These are phyloP conservation scores for Colletotrichum higginsianum DNA, from an alignment of 2,329 filamentous ascomycete genomes.

Conservation along the genomic window DNA sequence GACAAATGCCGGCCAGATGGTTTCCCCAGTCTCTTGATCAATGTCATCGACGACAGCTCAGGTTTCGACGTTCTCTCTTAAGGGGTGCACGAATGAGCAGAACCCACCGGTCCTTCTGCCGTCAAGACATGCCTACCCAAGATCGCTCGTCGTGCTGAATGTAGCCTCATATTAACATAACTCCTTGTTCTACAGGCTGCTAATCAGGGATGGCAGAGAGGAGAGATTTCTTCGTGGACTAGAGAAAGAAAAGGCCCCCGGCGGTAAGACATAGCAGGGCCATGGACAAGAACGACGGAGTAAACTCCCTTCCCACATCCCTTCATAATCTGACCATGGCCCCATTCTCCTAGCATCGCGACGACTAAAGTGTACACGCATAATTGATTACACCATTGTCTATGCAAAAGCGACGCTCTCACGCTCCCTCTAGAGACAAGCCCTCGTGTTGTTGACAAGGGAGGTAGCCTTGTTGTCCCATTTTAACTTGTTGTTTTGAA, in stretches of 20 bases:
- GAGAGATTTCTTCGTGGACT: conserved; percentile 26
- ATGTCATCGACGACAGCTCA: background rate
- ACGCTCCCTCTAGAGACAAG: conserved; percentile 6
- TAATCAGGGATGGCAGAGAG: conserved; percentile 18
- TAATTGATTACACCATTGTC: conserved; percentile 4
- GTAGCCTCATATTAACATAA: background rate
- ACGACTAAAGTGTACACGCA: background rate
- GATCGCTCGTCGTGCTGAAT: background rate
- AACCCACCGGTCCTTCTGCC: background rate
- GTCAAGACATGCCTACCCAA: no score
- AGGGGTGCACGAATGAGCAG: background rate
- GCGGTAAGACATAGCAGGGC: background rate
- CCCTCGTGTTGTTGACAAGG: background rate
- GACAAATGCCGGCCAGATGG: no score
- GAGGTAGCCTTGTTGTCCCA: background rate
- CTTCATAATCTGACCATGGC: background rate
- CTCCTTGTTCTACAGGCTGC: background rate
- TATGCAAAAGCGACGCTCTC: conserved; percentile 9
- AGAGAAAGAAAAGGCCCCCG: conserved; percentile 1
- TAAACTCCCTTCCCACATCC: background rate
- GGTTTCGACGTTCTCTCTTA: background rate
- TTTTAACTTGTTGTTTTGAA: conserved; percentile 19
- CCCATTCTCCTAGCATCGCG: conserved; percentile 1
- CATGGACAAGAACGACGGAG: background rate
- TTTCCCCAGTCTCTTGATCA: background rate